Evolutionary conservation across 371 early-diverging fungal genomes (phyloP).

Genomic region (Fennellomyces sp.): DNA sequence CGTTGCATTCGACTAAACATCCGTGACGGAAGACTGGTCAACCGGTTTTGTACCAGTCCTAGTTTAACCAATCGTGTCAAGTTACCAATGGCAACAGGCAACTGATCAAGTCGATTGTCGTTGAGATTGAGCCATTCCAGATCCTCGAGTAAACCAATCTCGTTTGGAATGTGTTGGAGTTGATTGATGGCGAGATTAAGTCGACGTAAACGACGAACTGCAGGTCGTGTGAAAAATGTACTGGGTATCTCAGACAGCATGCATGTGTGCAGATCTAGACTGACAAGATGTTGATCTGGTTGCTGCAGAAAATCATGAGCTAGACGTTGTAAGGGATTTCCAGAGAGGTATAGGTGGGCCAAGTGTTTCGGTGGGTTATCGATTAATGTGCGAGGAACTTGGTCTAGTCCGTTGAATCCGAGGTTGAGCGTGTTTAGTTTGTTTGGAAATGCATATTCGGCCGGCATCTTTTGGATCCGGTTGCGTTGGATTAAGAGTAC

Average conservation of each 20-base stretch:
- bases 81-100: conserved; percentile 58
- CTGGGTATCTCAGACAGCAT: conserved; percentile 36
- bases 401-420: conserved; percentile 44
- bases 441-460: conserved; percentile 28
- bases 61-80: conserved; percentile 65
- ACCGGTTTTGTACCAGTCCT: conserved; percentile 70
- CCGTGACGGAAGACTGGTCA: conserved; percentile 52
- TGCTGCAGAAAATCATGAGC: conserved; percentile 46
- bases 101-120: conserved; percentile 59
- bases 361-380: conserved; percentile 42
- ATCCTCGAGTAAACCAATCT: conserved; percentile 52
- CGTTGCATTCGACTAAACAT: conserved; percentile 36
- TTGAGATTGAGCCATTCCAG: conserved; percentile 77
- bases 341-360: conserved; percentile 62
- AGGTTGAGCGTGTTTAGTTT: conserved; percentile 47
- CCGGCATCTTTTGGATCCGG: conserved; percentile 32
- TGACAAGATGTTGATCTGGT: conserved; percentile 39
- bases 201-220: conserved; percentile 47
- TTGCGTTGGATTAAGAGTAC: conserved; percentile 53
- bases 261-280: conserved; percentile 70
- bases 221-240: conserved; percentile 23
- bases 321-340: conserved; percentile 51
- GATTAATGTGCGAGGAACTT: conserved; percentile 49
- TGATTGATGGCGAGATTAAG: conserved; percentile 71
- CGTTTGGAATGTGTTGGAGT: conserved; percentile 52